A percentile compares a stretch with the other conserved stretches of the same genome.
phyloP scores from a whole-genome alignment of 2,329 filamentous ascomycete species.

The Aspergillus sp. region DNA sequence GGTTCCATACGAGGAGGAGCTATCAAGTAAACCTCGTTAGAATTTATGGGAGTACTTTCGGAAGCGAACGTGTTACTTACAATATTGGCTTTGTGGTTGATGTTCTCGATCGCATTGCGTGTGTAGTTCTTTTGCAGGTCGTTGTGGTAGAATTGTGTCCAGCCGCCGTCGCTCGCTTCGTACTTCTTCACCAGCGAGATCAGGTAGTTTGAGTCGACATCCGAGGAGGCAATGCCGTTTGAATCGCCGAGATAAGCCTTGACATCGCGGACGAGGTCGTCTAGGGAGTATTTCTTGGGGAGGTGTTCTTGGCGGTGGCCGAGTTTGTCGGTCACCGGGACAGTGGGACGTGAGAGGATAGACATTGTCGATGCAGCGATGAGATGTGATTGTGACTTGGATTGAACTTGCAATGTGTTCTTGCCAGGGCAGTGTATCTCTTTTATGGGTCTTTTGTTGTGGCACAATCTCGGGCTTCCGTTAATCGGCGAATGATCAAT shows the following conservation, averaged over 20 bases:
- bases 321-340: not conserved
- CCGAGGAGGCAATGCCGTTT: conserved; percentile 25
- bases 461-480: not conserved
- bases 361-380: not conserved
- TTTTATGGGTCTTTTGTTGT: too few species aligned
- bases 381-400: not conserved
- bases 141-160: conserved; percentile 29
- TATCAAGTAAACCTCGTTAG: not conserved
- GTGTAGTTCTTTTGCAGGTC: conserved; percentile 35
- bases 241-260: conserved; percentile 28
- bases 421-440: too few species aligned
- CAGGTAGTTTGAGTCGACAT: conserved; percentile 26
- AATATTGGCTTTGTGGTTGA: conserved; percentile 34
- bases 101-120: conserved; percentile 33
- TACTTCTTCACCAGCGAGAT: conserved; percentile 30
- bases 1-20: conserved; percentile 37
- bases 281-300: conserved; percentile 2
- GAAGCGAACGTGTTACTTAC: conserved; percentile 14
- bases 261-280: conserved; percentile 26
- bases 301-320: not conserved
- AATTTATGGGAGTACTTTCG: not conserved
- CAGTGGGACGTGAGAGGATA: not conserved
- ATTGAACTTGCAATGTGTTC: not conserved
- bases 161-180: conserved; percentile 27
- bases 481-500: not conserved